Percentiles rank a stretch among this genome's conserved stretches.
Conservation (phyloP, 2,329 filamentous ascomycete genomes). For the Microdochium trichocladiopsis region DNA sequence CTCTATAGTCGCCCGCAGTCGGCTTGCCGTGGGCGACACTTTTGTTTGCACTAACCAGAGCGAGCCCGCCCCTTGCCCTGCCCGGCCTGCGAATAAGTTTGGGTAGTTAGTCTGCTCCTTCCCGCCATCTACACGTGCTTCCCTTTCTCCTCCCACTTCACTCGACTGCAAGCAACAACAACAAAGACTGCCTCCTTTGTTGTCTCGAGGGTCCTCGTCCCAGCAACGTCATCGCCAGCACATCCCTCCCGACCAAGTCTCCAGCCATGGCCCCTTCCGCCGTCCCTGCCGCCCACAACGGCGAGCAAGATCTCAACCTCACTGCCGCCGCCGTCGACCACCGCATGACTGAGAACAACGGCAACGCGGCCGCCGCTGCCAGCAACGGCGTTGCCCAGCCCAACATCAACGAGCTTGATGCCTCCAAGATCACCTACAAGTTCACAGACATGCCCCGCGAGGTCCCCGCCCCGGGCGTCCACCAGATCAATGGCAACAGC, state of each 20-base stretch:
- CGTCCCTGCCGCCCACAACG: constrained; percentile 24
- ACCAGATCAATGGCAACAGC: constrained; percentile 31
- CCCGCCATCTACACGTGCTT: not conserved
- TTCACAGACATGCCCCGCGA: constrained; percentile 18
- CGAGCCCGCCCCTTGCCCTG: too few relatives aligned
- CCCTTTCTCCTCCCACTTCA: not conserved
- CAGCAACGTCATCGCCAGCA: not conserved
- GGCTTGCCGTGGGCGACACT: too few relatives aligned
- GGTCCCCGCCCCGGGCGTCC: constrained; percentile 16
- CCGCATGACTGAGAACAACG: constrained; percentile 31
- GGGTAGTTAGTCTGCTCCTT: not conserved
- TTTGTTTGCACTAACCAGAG: too few relatives aligned
- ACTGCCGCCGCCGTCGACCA: constrained; percentile 44
- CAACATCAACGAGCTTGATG: constrained; percentile 52
- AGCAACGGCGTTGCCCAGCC: constrained; percentile 25
- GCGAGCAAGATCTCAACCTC: constrained; percentile 41
- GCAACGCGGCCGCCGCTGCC: constrained; percentile 16
- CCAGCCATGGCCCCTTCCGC: constrained; percentile 41
- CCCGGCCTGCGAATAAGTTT: too few relatives aligned
- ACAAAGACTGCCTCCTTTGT: not conserved
- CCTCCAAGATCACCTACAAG: constrained; percentile 52
- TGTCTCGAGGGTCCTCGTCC: not conserved
- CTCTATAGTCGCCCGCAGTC: too few relatives aligned
- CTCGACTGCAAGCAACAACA: not conserved
- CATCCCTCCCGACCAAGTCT: not conserved